Evolutionary conservation across 2,329 filamentous ascomycete species (phyloP), one percentile per base, ranked within the genome.

Genomic region (Claviceps spartinae): DNA sequence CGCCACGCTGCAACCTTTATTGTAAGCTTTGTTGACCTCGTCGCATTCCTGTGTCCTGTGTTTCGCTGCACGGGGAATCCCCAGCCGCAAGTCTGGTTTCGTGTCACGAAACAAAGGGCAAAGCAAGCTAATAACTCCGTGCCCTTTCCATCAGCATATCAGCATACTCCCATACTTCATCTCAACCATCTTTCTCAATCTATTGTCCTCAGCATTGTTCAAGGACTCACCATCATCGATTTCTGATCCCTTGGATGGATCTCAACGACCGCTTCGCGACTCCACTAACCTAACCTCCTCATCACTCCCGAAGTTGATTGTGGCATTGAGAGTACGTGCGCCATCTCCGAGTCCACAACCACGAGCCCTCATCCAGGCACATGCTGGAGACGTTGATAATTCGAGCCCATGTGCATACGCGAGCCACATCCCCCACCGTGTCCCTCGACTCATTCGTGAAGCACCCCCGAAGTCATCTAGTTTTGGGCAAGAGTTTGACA

Each of bases 351-450:
- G 26, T 49, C 51, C 43, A 57, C 52, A 44, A 48, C 50, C 37
- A 52, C 44, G 50, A 40, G 50, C 38, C 51, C 52, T 30, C 44
- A 58, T 56, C 50, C 54, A 50, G 53, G 56, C 52, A 54, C 53
- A 58, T 58, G 56, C 56, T 52, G 50, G 52, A 56, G 54, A 54
- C 54, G 47, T 55, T 51, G 56, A 54, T 50, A 14, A 53, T 49
- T 54, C 56, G 61, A 59, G 62, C 64, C 60, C 65, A 70, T 70
- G 68, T 65, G 62, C 64, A 62, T 64, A 68, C 65, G 63, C 65
- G 66, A 67, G 64, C 59, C 61, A 56, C 59, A 55, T 54, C 57
- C 59, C 54, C 58, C 60, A 52, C 63, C 63, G 59, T 57, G 64
- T 61, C 57, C 61, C 59, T 58, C 60, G 57, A 65, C 60, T 57